A percentile compares a stretch with the other conserved stretches of the same genome.
These are phyloP conservation scores for Tylopilus felleus DNA, from an alignment of 768 basidiomycete species.

Conservation along the genomic window DNA sequence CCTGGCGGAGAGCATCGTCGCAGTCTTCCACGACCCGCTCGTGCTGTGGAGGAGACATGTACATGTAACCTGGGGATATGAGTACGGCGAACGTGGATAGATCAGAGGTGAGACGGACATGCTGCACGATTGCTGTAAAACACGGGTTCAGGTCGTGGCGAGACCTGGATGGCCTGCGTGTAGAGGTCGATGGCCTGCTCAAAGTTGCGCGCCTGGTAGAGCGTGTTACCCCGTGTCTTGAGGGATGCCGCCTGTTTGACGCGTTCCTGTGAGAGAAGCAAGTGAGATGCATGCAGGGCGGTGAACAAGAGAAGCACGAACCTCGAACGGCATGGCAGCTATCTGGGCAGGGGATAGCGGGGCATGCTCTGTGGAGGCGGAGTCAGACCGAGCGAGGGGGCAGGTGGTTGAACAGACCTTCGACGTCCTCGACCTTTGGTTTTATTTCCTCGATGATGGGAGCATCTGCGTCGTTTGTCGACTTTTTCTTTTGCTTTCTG, in stretches of 20 bases:
- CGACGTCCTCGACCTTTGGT: slow-evolving; percentile 39
- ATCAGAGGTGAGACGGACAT: slow-evolving; percentile 48
- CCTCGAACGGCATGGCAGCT: slow-evolving; percentile 56
- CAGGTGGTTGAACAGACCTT: slow-evolving; percentile 25
- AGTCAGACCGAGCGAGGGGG: background rate
- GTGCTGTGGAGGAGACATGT: slow-evolving; percentile 80
- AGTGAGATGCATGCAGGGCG: slow-evolving; percentile 5
- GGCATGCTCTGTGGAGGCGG: slow-evolving; percentile 35
- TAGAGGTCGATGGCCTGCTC: slow-evolving; percentile 59
- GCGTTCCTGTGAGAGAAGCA: slow-evolving; percentile 50
- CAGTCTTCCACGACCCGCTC: slow-evolving; percentile 87
- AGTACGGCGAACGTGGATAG: background rate
- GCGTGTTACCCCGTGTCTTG: slow-evolving; percentile 69
- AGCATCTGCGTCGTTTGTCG: slow-evolving; percentile 56
- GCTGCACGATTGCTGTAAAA: slow-evolving; percentile 98
- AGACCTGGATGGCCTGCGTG: slow-evolving; percentile 69
- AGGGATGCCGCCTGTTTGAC: slow-evolving; percentile 56
- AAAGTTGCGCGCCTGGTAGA: slow-evolving; percentile 64
- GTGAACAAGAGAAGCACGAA: slow-evolving; percentile 20
- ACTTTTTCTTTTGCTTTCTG: slow-evolving; percentile 49
- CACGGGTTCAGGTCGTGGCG: slow-evolving; percentile 82
- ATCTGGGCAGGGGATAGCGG: slow-evolving; percentile 55
- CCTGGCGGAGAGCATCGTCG: slow-evolving; percentile 80
- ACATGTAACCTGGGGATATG: slow-evolving; percentile 70
- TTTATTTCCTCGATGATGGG: slow-evolving; percentile 79